Percentiles rank a stretch among this genome's conserved stretches.
Evolutionary conservation across 2,329 filamentous ascomycete genomes (phyloP).

Genomic region (Lecanicillium sp.): DNA sequence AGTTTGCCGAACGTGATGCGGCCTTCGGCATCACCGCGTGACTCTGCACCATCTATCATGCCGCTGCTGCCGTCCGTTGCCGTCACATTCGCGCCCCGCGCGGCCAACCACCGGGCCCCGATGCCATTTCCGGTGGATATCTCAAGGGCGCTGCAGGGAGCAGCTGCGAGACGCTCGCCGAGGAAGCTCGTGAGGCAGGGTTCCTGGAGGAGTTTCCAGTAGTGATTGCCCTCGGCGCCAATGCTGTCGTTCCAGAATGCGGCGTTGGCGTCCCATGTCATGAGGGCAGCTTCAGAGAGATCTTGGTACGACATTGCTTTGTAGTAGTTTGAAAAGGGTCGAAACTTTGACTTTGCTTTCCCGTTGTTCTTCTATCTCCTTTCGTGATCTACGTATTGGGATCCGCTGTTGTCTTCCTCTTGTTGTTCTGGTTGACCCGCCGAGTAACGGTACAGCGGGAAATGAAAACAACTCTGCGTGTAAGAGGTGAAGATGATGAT

Average conservation of each 20-base stretch:
- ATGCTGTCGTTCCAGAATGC: conserved; percentile 36
- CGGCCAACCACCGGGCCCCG: conserved; percentile 38
- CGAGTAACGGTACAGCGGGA: too few species aligned
- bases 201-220: conserved; percentile 37
- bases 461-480: too few species aligned
- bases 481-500: too few species aligned
- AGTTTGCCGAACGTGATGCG: conserved; percentile 28
- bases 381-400: too few species aligned
- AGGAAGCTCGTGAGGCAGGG: conserved; percentile 35
- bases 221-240: conserved; percentile 36
- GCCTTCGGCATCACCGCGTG: conserved; percentile 10
- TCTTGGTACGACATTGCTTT: background rate
- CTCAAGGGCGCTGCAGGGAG: conserved; percentile 33
- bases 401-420: too few species aligned
- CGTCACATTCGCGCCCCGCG: conserved; percentile 30
- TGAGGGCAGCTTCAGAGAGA: conserved; percentile 18
- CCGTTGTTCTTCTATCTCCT: too few species aligned
- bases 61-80: conserved; percentile 38
- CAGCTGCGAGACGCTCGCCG: conserved; percentile 14
- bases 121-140: conserved; percentile 46
- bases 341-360: too few species aligned
- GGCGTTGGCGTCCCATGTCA: conserved; percentile 37
- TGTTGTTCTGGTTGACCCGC: too few species aligned
- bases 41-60: conserved; percentile 34
- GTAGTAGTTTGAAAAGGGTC: too few species aligned